Evolutionary conservation across 2,329 filamentous ascomycete genomes (phyloP), one percentile per base, ranked within the genome.

Genomic region (Fusarium liriodendri): DNA sequence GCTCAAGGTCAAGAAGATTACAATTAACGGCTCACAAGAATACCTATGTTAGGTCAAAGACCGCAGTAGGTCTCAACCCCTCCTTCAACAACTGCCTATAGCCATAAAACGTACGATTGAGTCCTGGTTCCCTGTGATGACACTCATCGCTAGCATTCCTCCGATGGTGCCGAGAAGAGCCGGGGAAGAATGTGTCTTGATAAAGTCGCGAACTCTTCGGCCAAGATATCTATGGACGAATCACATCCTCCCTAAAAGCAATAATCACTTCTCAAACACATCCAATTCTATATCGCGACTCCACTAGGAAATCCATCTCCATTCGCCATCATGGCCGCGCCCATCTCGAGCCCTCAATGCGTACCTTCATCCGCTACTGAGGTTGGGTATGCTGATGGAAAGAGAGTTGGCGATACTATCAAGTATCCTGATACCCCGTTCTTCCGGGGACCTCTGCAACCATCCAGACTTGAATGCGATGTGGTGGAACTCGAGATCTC

Each of bases 391-490:
- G 18, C 22, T 8, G 42, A 66, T 20, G 64, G 64, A 11, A 18
- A 33, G 16, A 52, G 33, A 32, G 38, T 38, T 0, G 58, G 45
- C 1, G 45, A 62, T 6, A 33, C 27, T 32, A 25, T 54, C 13
- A 66, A 40, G 9, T 66, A 35, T 20, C 64, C 64, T 7, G 20
- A 62, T 20, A 66, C 64, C 2, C 64, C 64, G 0, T 66, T 66
- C 14, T 66, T 66, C 9, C 25, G 38, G n/a, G 64, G 64, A 9
- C 32, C 42, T n/a, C 38, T 66, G 13, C 45, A 66, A 45, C 64
- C 64, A 3, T 66, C 57, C 14, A 45, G 64, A 16, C n/a, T 66
- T 13, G 64, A 66, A 42, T 66, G 64, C 33, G 57, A 66, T 22
- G 45, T 66, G 11, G 58, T 66, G 32, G 64, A 66, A 25, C 42